Conservation (phyloP, 345 rosid species). For the Bruguiera gymnorhiza region DNA sequence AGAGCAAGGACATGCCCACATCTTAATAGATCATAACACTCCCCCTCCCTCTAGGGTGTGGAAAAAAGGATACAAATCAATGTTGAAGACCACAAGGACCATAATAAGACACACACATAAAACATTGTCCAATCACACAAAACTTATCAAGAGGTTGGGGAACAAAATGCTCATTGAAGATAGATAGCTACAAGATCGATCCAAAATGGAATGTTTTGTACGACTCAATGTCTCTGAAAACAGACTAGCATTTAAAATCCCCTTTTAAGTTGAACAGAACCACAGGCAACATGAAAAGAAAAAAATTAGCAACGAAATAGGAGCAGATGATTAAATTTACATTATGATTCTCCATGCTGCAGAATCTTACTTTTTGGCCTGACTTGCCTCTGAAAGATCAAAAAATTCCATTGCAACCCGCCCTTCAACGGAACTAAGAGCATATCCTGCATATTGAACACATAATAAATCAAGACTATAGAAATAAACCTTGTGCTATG, state of each 20-base stretch:
- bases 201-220: background rate
- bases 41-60: too few relatives aligned
- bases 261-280: background rate
- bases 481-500: too few relatives aligned
- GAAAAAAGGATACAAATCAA: background rate
- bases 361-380: slow-evolving; percentile 75
- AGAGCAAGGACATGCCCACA: background rate
- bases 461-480: slow-evolving; percentile 13
- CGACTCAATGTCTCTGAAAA: background rate
- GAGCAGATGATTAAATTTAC: background rate
- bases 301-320: background rate
- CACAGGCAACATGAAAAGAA: background rate
- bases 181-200: background rate
- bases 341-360: background rate
- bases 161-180: too few relatives aligned
- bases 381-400: slow-evolving; percentile 88
- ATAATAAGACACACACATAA: background rate
- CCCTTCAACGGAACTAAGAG: slow-evolving; percentile 95
- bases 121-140: too few relatives aligned
- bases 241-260: background rate
- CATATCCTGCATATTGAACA: slow-evolving; percentile 68
- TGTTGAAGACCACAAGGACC: background rate
- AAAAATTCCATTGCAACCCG: slow-evolving; percentile 98
- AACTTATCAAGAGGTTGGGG: too few relatives aligned
- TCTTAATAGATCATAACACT: background rate